A percentile compares a stretch with the other conserved stretches of the same genome.
Conservation (phyloP, 164 flowering plant genomes). For the Liquidambar formosana region DNA sequence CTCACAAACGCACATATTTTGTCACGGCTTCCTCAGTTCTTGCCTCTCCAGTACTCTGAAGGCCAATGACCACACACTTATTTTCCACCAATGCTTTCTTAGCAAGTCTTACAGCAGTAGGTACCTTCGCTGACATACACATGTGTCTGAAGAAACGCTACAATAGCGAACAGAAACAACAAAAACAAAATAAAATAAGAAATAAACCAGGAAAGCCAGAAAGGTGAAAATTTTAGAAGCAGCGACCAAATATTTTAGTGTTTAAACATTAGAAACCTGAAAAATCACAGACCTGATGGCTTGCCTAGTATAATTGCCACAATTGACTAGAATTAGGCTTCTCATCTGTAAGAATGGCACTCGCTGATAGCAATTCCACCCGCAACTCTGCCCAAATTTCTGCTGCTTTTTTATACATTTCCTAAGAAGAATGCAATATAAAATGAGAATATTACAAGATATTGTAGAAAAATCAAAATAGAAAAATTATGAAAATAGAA, state of each 20-base stretch:
- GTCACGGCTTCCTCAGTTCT: conserved; percentile 96
- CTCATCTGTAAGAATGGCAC: conserved; percentile 62
- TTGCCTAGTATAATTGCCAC: conserved; percentile 96
- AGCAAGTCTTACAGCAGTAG: conserved; percentile 79
- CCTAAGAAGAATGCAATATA: conserved; percentile 39
- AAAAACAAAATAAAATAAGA: conserved; percentile 6
- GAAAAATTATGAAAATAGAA: too few species aligned
- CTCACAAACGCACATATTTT: conserved; percentile 70
- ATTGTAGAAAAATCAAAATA: too few species aligned
- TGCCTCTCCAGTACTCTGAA: conserved; percentile 99
- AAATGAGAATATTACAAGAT: neutral
- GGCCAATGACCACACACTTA: conserved; percentile 96
- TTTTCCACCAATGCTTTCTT: conserved; percentile 70
- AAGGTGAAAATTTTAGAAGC: neutral
- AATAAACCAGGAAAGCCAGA: neutral
- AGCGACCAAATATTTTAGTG: neutral
- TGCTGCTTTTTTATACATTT: conserved; percentile 85
- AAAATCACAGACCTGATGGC: conserved; percentile 73
- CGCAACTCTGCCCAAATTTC: conserved; percentile 97
- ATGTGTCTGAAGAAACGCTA: conserved; percentile 98
- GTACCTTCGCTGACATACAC: conserved; percentile 99
- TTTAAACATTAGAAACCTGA: neutral
- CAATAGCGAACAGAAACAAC: conserved; percentile 18
- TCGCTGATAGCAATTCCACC: conserved; percentile 79
- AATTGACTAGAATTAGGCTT: conserved; percentile 75